Percentiles rank a stretch among this genome's conserved stretches.
Evolutionary conservation across 75 land plant genomes (phyloP).

Genomic region (Isoetes taiwanensis): DNA sequence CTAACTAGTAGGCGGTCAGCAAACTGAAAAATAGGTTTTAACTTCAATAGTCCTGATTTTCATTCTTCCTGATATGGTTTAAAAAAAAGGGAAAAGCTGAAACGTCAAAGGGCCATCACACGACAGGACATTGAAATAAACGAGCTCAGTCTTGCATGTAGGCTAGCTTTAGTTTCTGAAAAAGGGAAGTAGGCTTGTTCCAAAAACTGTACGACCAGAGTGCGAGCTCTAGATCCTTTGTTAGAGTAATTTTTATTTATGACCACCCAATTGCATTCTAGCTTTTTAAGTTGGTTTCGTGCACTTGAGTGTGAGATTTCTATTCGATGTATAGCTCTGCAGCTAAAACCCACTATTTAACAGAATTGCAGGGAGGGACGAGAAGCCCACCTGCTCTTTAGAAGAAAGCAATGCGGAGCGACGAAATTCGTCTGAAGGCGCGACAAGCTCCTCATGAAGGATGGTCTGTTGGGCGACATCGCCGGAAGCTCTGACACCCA

Average conservation of each 20-base stretch:
- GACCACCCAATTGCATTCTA: not conserved
- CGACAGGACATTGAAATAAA: no score
- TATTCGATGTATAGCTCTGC: no score
- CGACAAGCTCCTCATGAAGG: constrained; percentile 55
- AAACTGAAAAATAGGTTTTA: not conserved
- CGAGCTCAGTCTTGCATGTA: no score
- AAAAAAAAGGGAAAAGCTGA: no score
- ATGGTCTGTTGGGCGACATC: no score
- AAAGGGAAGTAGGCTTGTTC: not conserved
- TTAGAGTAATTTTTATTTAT: not conserved
- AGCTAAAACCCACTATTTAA: no score
- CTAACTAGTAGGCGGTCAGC: not conserved
- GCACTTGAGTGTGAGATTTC: not conserved
- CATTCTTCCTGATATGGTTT: not conserved
- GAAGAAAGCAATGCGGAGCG: constrained; percentile 48
- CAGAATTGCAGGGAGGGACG: not conserved
- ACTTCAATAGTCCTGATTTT: not conserved
- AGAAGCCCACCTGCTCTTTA: constrained; percentile 30
- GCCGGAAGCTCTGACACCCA: no score
- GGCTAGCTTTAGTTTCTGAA: no score
- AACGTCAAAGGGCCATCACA: no score
- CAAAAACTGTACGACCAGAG: not conserved
- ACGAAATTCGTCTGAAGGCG: constrained; percentile 41
- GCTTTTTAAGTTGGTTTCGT: not conserved
- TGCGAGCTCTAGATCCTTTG: not conserved